These are phyloP conservation scores for Claviceps humidiphila DNA, from an alignment of 2,329 filamentous ascomycete species.

Conservation along the genomic window DNA sequence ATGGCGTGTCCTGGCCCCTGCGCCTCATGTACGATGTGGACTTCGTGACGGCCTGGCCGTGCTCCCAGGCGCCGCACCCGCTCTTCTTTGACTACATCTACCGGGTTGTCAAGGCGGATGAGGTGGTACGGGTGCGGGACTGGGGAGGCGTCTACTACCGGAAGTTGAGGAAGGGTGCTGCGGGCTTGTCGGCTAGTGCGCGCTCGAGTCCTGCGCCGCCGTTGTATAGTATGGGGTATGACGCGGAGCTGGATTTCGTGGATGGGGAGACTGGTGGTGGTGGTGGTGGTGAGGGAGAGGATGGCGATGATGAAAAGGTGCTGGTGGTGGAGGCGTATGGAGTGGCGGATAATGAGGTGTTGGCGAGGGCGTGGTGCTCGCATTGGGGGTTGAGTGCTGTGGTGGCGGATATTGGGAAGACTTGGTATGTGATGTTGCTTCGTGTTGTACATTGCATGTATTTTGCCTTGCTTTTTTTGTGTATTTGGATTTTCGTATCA, in stretches of 20 bases:
- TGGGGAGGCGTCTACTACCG: constrained; percentile 41
- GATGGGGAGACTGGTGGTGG: constrained; percentile 33
- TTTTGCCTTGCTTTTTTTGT: neutral
- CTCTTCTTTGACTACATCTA: constrained; percentile 61
- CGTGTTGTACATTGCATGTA: neutral
- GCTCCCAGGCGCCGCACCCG: constrained; percentile 49
- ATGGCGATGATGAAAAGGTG: constrained; percentile 49
- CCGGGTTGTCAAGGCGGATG: constrained; percentile 45
- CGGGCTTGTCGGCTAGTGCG: constrained; percentile 15
- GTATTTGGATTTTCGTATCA: too few species aligned
- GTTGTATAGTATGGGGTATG: constrained; percentile 7
- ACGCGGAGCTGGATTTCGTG: constrained; percentile 8
- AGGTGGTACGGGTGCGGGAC: constrained; percentile 50
- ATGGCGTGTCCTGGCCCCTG: constrained; percentile 50
- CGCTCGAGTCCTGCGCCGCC: constrained; percentile 22
- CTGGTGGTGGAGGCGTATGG: constrained; percentile 62
- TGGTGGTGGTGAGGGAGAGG: constrained; percentile 17
- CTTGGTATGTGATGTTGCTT: constrained; percentile 38
- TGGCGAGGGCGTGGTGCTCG: constrained; percentile 64
- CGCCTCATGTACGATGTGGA: constrained; percentile 49
- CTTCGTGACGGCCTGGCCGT: constrained; percentile 55
- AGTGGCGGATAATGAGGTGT: constrained; percentile 61
- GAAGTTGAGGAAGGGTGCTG: constrained; percentile 8
- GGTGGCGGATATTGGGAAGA: constrained; percentile 54
- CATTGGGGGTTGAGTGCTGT: constrained; percentile 62